A percentile compares a stretch with the other conserved stretches of the same genome.
Evolutionary conservation across 306 rosid genomes (phyloP).

Genomic region (Trichosanthes cucumerina): DNA sequence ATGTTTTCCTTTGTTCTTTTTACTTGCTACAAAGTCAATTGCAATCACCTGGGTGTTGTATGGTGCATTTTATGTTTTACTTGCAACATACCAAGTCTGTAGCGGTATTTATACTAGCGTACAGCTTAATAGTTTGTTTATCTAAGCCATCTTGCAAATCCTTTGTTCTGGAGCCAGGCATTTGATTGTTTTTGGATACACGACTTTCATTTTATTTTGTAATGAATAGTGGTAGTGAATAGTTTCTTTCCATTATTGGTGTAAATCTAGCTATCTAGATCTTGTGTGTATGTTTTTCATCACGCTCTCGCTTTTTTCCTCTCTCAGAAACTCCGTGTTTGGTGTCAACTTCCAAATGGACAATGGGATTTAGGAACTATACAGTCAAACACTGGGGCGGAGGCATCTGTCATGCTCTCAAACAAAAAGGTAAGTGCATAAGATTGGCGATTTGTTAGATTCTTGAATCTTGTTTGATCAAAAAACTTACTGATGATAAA

Average conservation of each 20-base stretch:
- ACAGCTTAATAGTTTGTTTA: background rate
- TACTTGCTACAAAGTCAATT: background rate
- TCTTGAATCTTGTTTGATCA: conserved; percentile 6
- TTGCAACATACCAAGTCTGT: conserved; percentile 3
- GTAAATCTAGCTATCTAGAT: background rate
- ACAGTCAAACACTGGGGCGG: conserved; percentile 64
- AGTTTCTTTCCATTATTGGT: background rate
- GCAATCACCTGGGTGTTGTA: background rate
- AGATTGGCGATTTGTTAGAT: conserved; percentile 10
- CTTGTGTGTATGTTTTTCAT: conserved; percentile 9
- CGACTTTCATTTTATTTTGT: background rate
- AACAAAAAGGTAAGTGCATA: conserved; percentile 52
- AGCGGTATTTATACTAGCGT: background rate
- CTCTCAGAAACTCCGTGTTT: conserved; percentile 76
- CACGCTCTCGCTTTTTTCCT: conserved; percentile 14
- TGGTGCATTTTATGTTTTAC: conserved; percentile 16
- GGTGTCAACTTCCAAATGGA: conserved; percentile 70
- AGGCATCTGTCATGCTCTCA: conserved; percentile 56
- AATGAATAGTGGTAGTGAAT: background rate
- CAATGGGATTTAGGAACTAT: conserved; percentile 72
- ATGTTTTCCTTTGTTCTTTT: background rate
- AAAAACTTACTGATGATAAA: conserved; percentile 17
- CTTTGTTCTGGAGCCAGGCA: background rate
- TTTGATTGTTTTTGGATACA: background rate
- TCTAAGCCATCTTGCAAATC: background rate